Evolutionary conservation across 164 flowering plant genomes (phyloP).

Genomic region (Tinospora cordifolia): DNA sequence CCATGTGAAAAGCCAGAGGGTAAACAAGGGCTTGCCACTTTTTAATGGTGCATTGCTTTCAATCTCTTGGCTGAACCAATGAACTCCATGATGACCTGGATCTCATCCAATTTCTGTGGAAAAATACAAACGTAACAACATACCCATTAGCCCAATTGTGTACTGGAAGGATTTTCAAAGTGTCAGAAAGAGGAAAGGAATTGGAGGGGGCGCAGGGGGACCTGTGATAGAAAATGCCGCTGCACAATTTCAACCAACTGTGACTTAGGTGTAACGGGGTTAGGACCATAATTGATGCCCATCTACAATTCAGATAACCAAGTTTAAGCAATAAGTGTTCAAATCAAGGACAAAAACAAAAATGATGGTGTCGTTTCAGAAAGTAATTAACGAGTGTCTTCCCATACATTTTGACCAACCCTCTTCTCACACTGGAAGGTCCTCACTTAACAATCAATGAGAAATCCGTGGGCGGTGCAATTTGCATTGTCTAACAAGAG

Average conservation of each 20-base stretch:
- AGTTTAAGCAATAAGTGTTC: background rate
- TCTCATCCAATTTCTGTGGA: slow-evolving; percentile 57
- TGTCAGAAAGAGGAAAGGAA: background rate
- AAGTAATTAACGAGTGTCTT: background rate
- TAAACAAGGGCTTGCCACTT: too few species aligned
- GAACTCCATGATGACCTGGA: slow-evolving; percentile 55
- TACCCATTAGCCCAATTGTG: background rate
- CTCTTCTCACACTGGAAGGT: background rate
- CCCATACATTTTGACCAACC: background rate
- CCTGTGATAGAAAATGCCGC: slow-evolving; percentile 72
- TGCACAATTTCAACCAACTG: slow-evolving; percentile 55
- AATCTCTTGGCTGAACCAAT: slow-evolving; percentile 56
- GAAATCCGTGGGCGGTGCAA: background rate
- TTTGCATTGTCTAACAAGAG: too few species aligned
- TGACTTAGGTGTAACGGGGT: slow-evolving; percentile 49
- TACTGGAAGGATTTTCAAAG: background rate
- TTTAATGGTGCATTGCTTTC: slow-evolving; percentile 18
- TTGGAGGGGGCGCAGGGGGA: slow-evolving; percentile 9
- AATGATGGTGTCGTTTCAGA: background rate
- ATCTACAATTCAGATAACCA: slow-evolving; percentile 27
- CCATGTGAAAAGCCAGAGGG: too few species aligned
- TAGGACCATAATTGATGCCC: slow-evolving; percentile 29
- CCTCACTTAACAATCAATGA: background rate
- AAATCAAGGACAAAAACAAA: background rate
- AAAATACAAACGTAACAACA: slow-evolving; percentile 4